These are phyloP conservation scores for Lablab purpureus DNA, from an alignment of 306 rosid genomes.

Conservation along the genomic window DNA sequence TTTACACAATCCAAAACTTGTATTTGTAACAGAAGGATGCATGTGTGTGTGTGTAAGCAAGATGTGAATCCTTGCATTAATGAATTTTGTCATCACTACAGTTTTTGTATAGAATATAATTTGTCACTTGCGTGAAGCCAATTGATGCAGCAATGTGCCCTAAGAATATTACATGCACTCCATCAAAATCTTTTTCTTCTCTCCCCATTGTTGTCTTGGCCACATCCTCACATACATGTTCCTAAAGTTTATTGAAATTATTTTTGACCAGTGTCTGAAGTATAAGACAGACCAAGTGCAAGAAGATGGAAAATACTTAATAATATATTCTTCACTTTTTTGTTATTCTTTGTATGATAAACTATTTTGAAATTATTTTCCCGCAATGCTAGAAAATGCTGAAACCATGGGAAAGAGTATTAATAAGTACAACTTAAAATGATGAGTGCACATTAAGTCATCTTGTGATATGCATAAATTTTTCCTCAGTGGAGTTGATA, in stretches of 20 bases:
- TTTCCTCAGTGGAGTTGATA: slow-evolving; percentile 20
- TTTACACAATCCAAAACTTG: slow-evolving; percentile 17
- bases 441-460: slow-evolving; percentile 3
- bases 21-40: slow-evolving; percentile 19
- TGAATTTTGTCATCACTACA: slow-evolving; percentile 24
- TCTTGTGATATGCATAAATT: slow-evolving; percentile 12
- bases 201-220: slow-evolving; percentile 29
- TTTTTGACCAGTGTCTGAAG: slow-evolving; percentile 79
- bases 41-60: not conserved
- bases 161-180: slow-evolving; percentile 39
- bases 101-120: slow-evolving; percentile 33
- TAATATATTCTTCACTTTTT: slow-evolving; percentile 79
- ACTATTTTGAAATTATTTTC: slow-evolving; percentile 23
- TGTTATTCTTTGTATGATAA: slow-evolving; percentile 36
- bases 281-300: slow-evolving; percentile 96
- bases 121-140: slow-evolving; percentile 40
- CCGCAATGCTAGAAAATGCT: slow-evolving; percentile 24
- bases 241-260: slow-evolving; percentile 44
- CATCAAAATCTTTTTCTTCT: slow-evolving; percentile 39
- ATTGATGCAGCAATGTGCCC: slow-evolving; percentile 37
- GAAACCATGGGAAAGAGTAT: slow-evolving; percentile 28
- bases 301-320: slow-evolving; percentile 87
- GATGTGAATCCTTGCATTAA: slow-evolving; percentile 32
- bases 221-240: slow-evolving; percentile 39
- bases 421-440: slow-evolving; percentile 14